Evolutionary conservation across 345 rosid genomes (phyloP), one percentile per base, ranked within the genome.

Genomic region (Eutrema japonicum): DNA sequence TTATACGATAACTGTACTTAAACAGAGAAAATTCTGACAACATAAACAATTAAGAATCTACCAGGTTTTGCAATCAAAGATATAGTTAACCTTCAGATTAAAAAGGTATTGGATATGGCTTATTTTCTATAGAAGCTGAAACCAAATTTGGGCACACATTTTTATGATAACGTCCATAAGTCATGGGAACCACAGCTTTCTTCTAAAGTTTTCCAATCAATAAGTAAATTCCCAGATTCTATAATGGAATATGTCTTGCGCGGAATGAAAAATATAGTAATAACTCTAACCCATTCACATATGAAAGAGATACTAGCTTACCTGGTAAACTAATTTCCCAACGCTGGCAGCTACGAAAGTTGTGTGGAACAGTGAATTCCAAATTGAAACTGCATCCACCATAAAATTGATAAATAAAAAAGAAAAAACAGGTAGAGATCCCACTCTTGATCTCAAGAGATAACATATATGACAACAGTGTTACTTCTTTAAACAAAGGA

Each of bases 321-420:
- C 97, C 96, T 92, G 96, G 78, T 86, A 87, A 6, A 90, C 78
- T 76, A 95, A 83, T 80, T 75, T 92, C 50, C 99, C 99, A 66
- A 83, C 81, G 74, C 97, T 92, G 75, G 90, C 99, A 54, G 97
- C 99, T 52, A 95, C 91, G 18, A 66, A 84, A 90, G 82, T 95
- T 80, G 37, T 80, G 89, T 48, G 97, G 89, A 78, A 95, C 99
- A 2, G 97, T 92, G 64, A 95, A 95, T 80, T 95, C 97, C 86
- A 95, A 79, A 87, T 92, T 93, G 40, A 79, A 95, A 80, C 99
- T 95, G 88, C 81, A 80, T 45, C 78, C 29, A 73, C 32, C 70
- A 66, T 30, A 51, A 38, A 40, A 35, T 61, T 37, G 42, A 26
- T 43, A 12, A 35, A 61, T 30, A 41, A 32, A 50, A 40, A 70